These are phyloP conservation scores for Circinella minor DNA, from an alignment of 371 early-diverging fungal species.

Conservation along the genomic window DNA sequence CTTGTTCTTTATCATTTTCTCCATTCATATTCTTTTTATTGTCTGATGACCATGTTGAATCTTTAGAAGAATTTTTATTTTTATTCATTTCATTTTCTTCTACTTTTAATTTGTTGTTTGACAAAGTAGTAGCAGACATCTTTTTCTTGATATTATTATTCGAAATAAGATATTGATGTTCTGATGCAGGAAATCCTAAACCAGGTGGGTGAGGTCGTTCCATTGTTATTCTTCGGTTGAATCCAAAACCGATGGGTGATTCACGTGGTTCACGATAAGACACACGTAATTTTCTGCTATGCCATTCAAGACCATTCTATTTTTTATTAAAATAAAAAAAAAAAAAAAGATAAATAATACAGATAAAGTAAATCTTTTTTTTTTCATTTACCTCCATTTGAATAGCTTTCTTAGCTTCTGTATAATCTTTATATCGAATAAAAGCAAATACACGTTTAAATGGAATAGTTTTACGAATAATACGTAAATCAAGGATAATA, in stretches of 20 bases:
- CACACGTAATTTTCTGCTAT: constrained; percentile 15
- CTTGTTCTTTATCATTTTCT: too few relatives aligned
- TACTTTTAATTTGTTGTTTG: too few relatives aligned
- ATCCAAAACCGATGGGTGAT: background rate
- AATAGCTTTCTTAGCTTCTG: constrained; percentile 59
- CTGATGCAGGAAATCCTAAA: constrained; percentile 24
- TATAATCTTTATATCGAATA: constrained; percentile 60
- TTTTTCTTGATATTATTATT: too few relatives aligned
- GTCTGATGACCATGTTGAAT: too few relatives aligned
- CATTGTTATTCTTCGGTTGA: background rate
- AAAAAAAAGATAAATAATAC: background rate
- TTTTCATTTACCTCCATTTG: constrained; percentile 53
- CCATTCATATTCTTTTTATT: too few relatives aligned
- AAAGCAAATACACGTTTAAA: constrained; percentile 64
- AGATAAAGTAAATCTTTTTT: background rate
- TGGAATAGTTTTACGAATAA: constrained; percentile 44
- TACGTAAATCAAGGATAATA: constrained; percentile 46
- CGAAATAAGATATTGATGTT: constrained; percentile 11
- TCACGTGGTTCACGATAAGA: constrained; percentile 22
- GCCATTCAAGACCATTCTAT: constrained; percentile 20
- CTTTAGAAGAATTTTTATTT: too few relatives aligned
- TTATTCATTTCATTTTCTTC: too few relatives aligned
- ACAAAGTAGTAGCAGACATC: too few relatives aligned
- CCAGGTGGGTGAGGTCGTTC: constrained; percentile 30
- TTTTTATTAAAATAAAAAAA: background rate